Evolutionary conservation across 1,284 basidiomycete species (phyloP), one percentile per base, ranked within the genome.

Genomic region (Pseudozyma sp.): DNA sequence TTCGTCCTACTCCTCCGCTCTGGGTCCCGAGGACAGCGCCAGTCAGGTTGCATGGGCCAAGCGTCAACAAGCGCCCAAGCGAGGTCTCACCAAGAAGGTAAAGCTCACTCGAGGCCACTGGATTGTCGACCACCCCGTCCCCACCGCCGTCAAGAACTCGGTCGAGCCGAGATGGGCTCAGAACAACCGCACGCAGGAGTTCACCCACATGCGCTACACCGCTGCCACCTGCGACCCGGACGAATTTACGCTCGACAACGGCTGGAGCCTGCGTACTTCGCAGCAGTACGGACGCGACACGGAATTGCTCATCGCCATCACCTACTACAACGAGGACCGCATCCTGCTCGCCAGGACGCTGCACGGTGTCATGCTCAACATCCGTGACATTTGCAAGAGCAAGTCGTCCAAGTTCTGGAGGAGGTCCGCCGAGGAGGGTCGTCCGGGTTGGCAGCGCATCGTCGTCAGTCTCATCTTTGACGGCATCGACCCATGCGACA

Each of bases 331-430:
- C 85, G 95, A 97, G 86, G 94, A 98, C 88, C 96, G 97, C 87
- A 92, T 91, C 5, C 89, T 97, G 33, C 78, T 85, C n/a, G 81
- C 83, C 9, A 54, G 83, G 9, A 97, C 94, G 1, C 87, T 97
- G 48, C 94, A 97, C 81, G 93, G 93, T 71, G 92, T 98, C 82
- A 97, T 98, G 94, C 86, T 95, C 77, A 99, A 99, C 86, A 96
- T 99, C 74, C 92, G 95, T 77, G 95, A 98, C 81, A 98, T 98
- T 75, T 97, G 94, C 89, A 95, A 94, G 87, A 94, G 93, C 50
- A 96, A 95, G 85, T 90, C 85, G 80, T 95, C 93, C 68, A 96
- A 96, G 85, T 98, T 93, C 87, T 97, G 84, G 79, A 54, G 77
- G n/a, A 59, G 78, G 17, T 80, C 77, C 24, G 84, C 81, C 91